Evolutionary conservation across 305 asterid genomes (phyloP).

Genomic region (Coffea humblotiana): DNA sequence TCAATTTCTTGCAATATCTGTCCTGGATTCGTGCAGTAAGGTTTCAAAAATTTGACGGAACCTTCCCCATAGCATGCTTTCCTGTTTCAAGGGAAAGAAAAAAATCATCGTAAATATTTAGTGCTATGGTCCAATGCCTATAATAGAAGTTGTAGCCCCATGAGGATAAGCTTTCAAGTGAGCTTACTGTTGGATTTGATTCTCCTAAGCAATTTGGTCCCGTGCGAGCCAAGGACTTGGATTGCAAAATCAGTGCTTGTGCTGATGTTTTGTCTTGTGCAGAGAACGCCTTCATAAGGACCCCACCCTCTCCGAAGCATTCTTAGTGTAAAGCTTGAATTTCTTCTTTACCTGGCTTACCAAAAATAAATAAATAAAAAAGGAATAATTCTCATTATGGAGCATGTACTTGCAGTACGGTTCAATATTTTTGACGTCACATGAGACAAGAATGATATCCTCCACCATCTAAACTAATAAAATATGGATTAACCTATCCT

Average conservation of each 20-base stretch:
- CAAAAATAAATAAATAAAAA: neutral
- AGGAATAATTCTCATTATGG: neutral
- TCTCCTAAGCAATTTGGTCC: conserved; percentile 50
- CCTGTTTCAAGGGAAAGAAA: conserved; percentile 36
- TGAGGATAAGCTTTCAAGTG: neutral
- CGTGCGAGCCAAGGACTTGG: conserved; percentile 45
- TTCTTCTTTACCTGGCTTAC: conserved; percentile 61
- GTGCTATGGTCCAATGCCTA: no score
- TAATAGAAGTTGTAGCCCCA: no score
- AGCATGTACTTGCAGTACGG: conserved; percentile 6
- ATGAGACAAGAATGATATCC: conserved; percentile 3
- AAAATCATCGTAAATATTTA: neutral
- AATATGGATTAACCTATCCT: neutral
- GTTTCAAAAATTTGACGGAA: conserved; percentile 34
- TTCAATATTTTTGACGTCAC: conserved; percentile 7
- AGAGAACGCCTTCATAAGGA: conserved; percentile 52
- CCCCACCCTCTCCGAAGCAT: conserved; percentile 65
- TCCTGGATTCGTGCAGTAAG: conserved; percentile 20
- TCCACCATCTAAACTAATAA: neutral
- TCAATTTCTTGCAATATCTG: conserved; percentile 50
- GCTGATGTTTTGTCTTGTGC: conserved; percentile 52
- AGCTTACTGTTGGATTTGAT: conserved; percentile 67
- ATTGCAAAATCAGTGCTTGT: conserved; percentile 52
- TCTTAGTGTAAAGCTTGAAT: conserved; percentile 50
- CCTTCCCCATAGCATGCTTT: conserved; percentile 67